These are phyloP conservation scores for Emergomyces africanus DNA, from an alignment of 2,329 filamentous ascomycete genomes.

Conservation along the genomic window DNA sequence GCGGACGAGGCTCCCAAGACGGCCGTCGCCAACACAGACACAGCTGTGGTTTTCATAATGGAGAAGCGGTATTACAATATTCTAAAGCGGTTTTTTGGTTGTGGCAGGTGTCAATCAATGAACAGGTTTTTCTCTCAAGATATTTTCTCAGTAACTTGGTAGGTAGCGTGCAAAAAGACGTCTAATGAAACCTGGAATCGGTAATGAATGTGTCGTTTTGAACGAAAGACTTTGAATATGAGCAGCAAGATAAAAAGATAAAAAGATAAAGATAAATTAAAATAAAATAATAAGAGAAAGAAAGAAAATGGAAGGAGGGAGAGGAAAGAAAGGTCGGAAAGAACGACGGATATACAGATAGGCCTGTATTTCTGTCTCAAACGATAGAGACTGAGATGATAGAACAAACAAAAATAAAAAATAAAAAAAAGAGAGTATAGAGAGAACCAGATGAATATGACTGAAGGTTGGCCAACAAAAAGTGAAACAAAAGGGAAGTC, in stretches of 20 bases:
- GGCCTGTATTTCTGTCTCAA: conserved; percentile 1
- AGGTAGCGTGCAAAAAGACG: background rate
- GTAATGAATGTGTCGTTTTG: conserved; percentile 5
- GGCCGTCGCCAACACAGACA: conserved; percentile 35
- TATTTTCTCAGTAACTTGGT: background rate
- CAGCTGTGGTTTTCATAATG: conserved; percentile 42
- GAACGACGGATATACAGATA: conserved; percentile 11
- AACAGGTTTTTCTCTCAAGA: background rate
- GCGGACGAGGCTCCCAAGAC: conserved; percentile 35
- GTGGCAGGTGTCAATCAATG: background rate
- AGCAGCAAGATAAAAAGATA: conserved; percentile 5
- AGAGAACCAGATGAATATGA: background rate
- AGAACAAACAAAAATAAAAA: background rate
- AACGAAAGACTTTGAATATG: conserved; percentile 13
- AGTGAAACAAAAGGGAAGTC: background rate
- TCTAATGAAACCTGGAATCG: conserved; percentile 4
- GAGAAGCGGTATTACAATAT: background rate
- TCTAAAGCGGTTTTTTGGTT: background rate
- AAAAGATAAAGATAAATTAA: conserved; percentile 10
- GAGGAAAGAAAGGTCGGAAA: conserved; percentile 13
- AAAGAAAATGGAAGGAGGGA: conserved; percentile 7
- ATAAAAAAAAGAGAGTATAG: background rate
- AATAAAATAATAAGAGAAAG: too few relatives aligned
- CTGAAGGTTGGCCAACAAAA: background rate
- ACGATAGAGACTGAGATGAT: background rate